These are phyloP conservation scores for Earliella scabrosa DNA, from an alignment of 1,284 basidiomycete genomes.

Conservation along the genomic window DNA sequence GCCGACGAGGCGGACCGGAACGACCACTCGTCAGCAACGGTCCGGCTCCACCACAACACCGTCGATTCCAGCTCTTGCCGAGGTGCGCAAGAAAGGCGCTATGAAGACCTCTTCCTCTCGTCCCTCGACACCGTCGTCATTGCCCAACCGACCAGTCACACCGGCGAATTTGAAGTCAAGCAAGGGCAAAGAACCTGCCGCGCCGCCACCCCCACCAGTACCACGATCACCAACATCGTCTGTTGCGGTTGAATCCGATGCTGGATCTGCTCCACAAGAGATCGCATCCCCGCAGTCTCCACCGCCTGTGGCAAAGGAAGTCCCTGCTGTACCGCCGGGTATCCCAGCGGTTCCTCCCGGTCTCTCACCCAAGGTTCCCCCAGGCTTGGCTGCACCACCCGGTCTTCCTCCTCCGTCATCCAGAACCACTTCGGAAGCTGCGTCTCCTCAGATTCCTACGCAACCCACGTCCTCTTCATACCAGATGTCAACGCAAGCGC, in stretches of 20 bases:
- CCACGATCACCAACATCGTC: slow-evolving; percentile 56
- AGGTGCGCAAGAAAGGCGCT: slow-evolving; percentile 44
- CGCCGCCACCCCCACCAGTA: slow-evolving; percentile 42
- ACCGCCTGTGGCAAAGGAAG: slow-evolving; percentile 8
- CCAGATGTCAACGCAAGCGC: slow-evolving; percentile 85
- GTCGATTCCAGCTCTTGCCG: slow-evolving; percentile 33
- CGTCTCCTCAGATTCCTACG: slow-evolving; percentile 59
- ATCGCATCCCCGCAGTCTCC: slow-evolving; percentile 22
- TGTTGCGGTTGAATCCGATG: slow-evolving; percentile 42
- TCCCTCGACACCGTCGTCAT: slow-evolving; percentile 58
- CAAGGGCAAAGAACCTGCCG: slow-evolving; percentile 43
- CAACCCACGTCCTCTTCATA: slow-evolving; percentile 70
- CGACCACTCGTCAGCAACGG: slow-evolving; percentile 30
- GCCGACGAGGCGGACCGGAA: slow-evolving; percentile 29
- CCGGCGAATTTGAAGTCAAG: slow-evolving; percentile 46
- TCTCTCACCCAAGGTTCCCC: slow-evolving; percentile 48
- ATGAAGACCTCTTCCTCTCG: slow-evolving; percentile 64
- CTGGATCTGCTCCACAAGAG: slow-evolving; percentile 37
- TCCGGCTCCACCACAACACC: slow-evolving; percentile 36
- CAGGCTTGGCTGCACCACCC: slow-evolving; percentile 69
- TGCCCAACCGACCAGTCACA: slow-evolving; percentile 51
- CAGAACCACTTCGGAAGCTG: slow-evolving; percentile 49
- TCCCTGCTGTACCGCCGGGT: slow-evolving; percentile 51
- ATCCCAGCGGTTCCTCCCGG: slow-evolving; percentile 43
- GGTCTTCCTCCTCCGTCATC: slow-evolving; percentile 59